Percentiles rank a stretch among this genome's conserved stretches.
Evolutionary conservation across 345 rosid species (phyloP).

Genomic region (Rhizophora mangle): DNA sequence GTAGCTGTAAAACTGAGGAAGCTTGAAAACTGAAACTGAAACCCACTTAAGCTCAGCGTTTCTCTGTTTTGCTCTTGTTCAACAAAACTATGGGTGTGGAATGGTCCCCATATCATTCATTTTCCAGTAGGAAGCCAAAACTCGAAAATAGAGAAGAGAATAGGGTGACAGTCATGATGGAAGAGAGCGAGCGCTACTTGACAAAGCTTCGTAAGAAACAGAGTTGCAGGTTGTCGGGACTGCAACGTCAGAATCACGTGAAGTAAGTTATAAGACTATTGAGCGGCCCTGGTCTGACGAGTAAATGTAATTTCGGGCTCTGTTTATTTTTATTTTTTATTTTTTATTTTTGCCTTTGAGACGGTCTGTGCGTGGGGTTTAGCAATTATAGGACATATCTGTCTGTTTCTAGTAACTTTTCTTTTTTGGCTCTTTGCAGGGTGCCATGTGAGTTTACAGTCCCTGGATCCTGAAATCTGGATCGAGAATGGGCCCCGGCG

Average conservation of each 20-base stretch:
- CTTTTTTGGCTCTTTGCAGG: background rate
- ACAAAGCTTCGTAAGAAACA: slow-evolving; percentile 43
- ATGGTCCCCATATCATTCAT: slow-evolving; percentile 11
- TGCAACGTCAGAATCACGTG: slow-evolving; percentile 71
- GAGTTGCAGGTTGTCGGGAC: slow-evolving; percentile 44
- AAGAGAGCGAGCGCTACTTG: slow-evolving; percentile 34
- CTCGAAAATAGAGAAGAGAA: background rate
- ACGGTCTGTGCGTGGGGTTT: too few species aligned
- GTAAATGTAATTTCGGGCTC: too few species aligned
- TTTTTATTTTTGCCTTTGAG: too few species aligned
- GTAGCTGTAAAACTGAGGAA: slow-evolving; percentile 7
- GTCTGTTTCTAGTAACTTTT: background rate
- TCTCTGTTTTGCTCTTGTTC: background rate
- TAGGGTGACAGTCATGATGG: slow-evolving; percentile 12
- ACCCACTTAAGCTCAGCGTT: background rate
- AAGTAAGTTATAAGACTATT: slow-evolving; percentile 22
- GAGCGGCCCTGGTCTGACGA: background rate
- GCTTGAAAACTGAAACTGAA: background rate
- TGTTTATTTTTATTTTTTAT: too few species aligned
- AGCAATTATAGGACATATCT: too few species aligned
- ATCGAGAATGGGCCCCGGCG: too few species aligned
- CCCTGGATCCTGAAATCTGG: background rate
- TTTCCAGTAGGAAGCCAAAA: background rate
- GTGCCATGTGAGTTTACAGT: slow-evolving; percentile 30
- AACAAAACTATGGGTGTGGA: background rate